Evolutionary conservation across 805 yeast species (phyloP).

Genomic region (Jamesozyma piceae): DNA sequence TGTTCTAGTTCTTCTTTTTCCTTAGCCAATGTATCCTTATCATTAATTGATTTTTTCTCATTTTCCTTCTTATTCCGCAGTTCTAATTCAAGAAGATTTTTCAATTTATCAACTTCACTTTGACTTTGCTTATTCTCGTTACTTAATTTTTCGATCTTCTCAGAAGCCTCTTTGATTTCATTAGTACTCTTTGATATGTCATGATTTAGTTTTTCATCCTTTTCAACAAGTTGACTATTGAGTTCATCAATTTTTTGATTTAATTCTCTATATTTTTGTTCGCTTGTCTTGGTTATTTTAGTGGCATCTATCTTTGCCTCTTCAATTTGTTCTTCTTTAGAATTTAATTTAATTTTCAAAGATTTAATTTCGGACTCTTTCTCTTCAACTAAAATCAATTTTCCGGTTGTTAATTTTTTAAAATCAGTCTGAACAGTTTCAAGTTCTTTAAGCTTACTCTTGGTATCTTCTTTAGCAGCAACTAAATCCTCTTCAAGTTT

Average conservation of each 20-base stretch:
- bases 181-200: background rate
- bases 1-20: background rate
- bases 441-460: conserved; percentile 10
- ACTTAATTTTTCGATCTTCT: background rate
- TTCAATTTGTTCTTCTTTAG: background rate
- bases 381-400: background rate
- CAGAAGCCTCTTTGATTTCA: background rate
- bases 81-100: background rate
- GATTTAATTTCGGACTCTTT: conserved; percentile 1
- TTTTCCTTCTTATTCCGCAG: background rate
- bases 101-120: background rate
- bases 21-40: background rate
- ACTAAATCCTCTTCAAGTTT: conserved; percentile 32
- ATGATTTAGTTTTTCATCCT: background rate
- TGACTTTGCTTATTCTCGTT: background rate
- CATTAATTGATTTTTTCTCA: background rate
- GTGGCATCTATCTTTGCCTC: background rate
- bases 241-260: background rate
- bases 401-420: background rate
- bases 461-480: conserved; percentile 3
- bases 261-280: background rate
- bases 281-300: background rate
- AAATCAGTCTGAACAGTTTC: conserved; percentile 7
- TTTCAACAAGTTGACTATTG: background rate
- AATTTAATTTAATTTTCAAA: background rate